Percentiles rank a stretch among this genome's conserved stretches.
phyloP scores from a whole-genome alignment of 805 yeast species.

The Millerago galiae region DNA sequence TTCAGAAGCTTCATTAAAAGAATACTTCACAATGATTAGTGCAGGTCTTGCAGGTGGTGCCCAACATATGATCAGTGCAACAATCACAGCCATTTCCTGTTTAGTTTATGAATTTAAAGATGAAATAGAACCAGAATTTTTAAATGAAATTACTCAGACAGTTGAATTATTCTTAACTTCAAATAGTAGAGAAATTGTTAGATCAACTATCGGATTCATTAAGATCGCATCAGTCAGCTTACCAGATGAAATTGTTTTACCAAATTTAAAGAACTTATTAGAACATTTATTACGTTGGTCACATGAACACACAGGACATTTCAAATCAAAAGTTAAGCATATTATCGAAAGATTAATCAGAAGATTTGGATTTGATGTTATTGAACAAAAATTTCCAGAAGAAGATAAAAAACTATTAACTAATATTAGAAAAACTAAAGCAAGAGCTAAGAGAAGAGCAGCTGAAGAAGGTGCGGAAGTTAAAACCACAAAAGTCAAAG shows the following conservation, averaged over 20 bases:
- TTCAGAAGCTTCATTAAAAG: slow-evolving; percentile 62
- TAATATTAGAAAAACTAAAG: slow-evolving; percentile 80
- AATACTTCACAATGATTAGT: slow-evolving; percentile 85
- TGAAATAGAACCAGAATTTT: slow-evolving; percentile 48
- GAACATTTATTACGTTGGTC: slow-evolving; percentile 83
- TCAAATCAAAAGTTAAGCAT: slow-evolving; percentile 88
- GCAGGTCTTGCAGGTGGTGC: slow-evolving; percentile 95
- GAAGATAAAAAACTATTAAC: slow-evolving; percentile 77
- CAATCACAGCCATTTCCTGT: slow-evolving; percentile 84
- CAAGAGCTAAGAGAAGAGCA: slow-evolving; percentile 74
- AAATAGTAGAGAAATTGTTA: slow-evolving; percentile 87
- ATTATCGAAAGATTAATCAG: slow-evolving; percentile 86
- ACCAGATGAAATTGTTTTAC: slow-evolving; percentile 68
- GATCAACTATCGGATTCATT: slow-evolving; percentile 89
- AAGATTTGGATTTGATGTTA: slow-evolving; percentile 82
- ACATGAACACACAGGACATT: slow-evolving; percentile 92
- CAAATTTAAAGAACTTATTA: slow-evolving; percentile 59
- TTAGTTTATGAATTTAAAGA: slow-evolving; percentile 80
- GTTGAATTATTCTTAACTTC: slow-evolving; percentile 88
- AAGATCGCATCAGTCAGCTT: slow-evolving; percentile 81
- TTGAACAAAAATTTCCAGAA: slow-evolving; percentile 82
- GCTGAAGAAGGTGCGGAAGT: slow-evolving; percentile 35
- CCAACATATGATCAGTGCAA: slow-evolving; percentile 96
- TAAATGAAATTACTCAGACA: slow-evolving; percentile 75
- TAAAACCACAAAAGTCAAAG: slow-evolving; percentile 41